Conservation (phyloP, 257 asterid species). For the Salvia hispanica region DNA sequence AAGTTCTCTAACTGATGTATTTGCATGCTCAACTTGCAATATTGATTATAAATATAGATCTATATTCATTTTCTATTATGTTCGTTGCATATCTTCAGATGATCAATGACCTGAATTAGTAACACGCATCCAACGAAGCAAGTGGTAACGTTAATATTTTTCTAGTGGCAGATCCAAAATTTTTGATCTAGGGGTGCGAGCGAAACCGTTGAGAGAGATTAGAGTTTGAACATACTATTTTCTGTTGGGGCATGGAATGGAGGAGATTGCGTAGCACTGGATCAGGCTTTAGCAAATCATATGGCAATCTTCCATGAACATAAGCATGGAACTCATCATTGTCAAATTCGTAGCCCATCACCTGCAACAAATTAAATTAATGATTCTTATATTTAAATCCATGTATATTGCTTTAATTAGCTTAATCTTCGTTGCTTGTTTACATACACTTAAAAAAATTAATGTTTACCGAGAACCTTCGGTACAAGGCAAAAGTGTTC, state of each 20-base stretch:
- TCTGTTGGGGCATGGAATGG: slow-evolving; percentile 75
- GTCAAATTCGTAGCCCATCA: slow-evolving; percentile 76
- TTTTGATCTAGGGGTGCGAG: no score
- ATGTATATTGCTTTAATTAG: neutral
- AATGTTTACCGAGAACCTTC: no score
- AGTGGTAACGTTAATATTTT: slow-evolving; percentile 24
- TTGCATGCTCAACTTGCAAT: no score
- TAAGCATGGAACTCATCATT: slow-evolving; percentile 74
- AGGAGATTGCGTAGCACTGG: slow-evolving; percentile 68
- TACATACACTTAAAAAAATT: neutral
- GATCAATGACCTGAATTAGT: no score
- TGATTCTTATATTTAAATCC: neutral
- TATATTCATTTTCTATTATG: no score
- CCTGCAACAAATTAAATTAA: slow-evolving; percentile 46
- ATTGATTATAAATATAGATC: no score
- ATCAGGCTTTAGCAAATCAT: slow-evolving; percentile 72
- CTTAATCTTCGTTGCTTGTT: slow-evolving; percentile 6
- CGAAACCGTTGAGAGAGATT: neutral
- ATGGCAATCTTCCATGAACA: slow-evolving; percentile 87
- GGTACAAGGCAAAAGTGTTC: no score
- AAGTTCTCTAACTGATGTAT: no score
- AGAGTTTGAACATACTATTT: slow-evolving; percentile 55
- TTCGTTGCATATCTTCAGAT: no score
- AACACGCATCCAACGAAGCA: slow-evolving; percentile 11
- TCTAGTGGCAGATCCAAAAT: neutral